Percentiles rank a stretch among this genome's conserved stretches.
phyloP scores from a whole-genome alignment of 768 basidiomycete genomes.

The Termitomyces sp. region DNA sequence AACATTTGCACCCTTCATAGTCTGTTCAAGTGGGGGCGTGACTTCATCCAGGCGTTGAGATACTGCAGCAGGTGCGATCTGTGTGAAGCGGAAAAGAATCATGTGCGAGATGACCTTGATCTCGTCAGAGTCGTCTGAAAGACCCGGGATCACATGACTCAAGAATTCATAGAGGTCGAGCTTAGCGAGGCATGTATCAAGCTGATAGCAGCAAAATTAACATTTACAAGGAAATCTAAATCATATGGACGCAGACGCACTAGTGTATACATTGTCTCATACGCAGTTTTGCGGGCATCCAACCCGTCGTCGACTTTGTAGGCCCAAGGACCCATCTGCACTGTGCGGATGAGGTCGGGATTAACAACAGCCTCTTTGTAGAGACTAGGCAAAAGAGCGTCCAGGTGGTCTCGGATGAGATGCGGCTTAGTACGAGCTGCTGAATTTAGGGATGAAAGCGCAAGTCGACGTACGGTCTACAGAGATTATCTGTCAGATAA shows the following conservation, averaged over 20 bases:
- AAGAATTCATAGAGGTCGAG: slow-evolving; percentile 88
- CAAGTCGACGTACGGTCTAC: slow-evolving; percentile 85
- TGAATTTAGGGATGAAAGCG: slow-evolving; percentile 88
- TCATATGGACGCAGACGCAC: slow-evolving; percentile 36
- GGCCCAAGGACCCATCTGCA: slow-evolving; percentile 97
- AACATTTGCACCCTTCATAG: slow-evolving; percentile 83
- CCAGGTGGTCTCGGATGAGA: slow-evolving; percentile 81
- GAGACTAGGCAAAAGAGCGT: slow-evolving; percentile 68
- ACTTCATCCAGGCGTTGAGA: slow-evolving; percentile 80
- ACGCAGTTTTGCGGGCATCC: slow-evolving; percentile 94
- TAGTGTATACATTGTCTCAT: slow-evolving; percentile 94
- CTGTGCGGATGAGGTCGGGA: slow-evolving; percentile 74
- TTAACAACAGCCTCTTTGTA: slow-evolving; percentile 85
- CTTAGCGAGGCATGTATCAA: slow-evolving; percentile 86
- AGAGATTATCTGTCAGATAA: not conserved
- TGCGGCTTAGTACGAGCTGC: slow-evolving; percentile 94
- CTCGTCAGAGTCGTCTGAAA: slow-evolving; percentile 89
- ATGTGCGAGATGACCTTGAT: slow-evolving; percentile 97
- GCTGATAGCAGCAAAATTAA: slow-evolving; percentile 31
- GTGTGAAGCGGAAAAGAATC: slow-evolving; percentile 87
- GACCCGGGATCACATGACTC: slow-evolving; percentile 70
- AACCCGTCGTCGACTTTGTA: slow-evolving; percentile 97
- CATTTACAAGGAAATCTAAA: not conserved
- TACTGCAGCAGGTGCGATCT: slow-evolving; percentile 79
- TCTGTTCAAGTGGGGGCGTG: slow-evolving; percentile 77